Base-by-base conservation (phyloP, 306 rosid species). In the Glycine soja region DNA sequence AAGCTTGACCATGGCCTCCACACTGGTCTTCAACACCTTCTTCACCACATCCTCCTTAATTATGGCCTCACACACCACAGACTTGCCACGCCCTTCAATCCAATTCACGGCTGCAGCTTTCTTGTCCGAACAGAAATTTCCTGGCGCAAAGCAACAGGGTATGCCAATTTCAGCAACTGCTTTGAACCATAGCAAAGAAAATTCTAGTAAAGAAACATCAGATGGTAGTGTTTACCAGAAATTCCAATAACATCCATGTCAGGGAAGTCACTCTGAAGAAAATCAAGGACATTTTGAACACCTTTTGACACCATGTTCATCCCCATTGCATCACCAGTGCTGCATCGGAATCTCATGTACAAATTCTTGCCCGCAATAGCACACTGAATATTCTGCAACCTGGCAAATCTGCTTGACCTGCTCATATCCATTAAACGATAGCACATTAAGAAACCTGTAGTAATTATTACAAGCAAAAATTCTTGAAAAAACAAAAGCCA, bases 291-390 rank as follows among this genome's bases (percentile, higher is more conserved):
- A 47, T 90, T 88, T 79, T 90, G 94, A 48, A 90, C 92, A 14
- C 94, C 94, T 82, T 90, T 90, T 3, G 94, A 90, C n/a, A 90
- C 94, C 92, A 90, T 90, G 89, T 89, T 90, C 96, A 91, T 91
- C 72, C 96, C 96, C 96, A 91, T 91, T 38, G 96, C 96, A 58
- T 91, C 96, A 0, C 96, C 96, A 8, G 96, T 91, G 87, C 93
- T 85, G 84, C 93, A 89, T 7, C 74, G 77, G 77, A 89, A 91
- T 86, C 96, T 77, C 76, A 89, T 71, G 80, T 91, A 90, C 43
- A 89, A 57, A 78, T 88, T 89, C 83, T 91, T 91, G 70, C 93
- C 95, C 4, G 94, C 92, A 45, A 88, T 68, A 70, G 88, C 77
- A 74, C 91, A 86, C 65, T 84, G 86, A 74, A 88, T 87, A 19